A percentile compares a stretch with the other conserved stretches of the same genome.
phyloP scores from a whole-genome alignment of 2,329 filamentous ascomycete genomes.

The Cladosporium sp. region DNA sequence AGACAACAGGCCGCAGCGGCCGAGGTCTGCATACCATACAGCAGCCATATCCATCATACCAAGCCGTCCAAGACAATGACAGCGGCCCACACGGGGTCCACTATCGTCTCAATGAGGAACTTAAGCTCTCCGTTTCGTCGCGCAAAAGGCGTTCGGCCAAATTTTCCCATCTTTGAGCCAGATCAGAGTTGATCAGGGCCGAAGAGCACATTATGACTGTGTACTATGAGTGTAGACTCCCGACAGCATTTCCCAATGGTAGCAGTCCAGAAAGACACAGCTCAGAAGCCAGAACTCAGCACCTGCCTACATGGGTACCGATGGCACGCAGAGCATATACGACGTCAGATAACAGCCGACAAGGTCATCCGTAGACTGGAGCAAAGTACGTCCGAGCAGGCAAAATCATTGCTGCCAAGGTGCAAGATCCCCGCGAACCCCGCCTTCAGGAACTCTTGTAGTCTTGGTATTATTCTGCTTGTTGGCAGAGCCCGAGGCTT shows the following conservation, averaged over 20 bases:
- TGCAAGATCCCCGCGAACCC: background rate
- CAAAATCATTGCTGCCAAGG: background rate
- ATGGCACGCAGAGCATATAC: background rate
- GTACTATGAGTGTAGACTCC: background rate
- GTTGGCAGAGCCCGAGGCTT: background rate
- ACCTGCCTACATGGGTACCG: background rate
- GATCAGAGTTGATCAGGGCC: background rate
- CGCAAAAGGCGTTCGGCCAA: background rate
- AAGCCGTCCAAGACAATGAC: constrained; percentile 4
- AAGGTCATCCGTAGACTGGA: background rate
- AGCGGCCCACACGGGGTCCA: background rate
- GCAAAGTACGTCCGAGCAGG: background rate
- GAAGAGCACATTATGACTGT: background rate
- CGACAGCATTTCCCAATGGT: background rate
- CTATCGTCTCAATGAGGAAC: background rate
- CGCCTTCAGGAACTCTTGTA: constrained; percentile 6
- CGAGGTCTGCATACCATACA: background rate
- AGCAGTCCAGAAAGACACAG: background rate
- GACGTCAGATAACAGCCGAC: constrained; percentile 2
- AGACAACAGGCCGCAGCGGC: background rate
- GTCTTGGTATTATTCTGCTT: background rate
- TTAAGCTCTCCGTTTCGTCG: background rate
- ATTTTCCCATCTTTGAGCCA: background rate
- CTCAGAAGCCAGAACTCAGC: background rate
- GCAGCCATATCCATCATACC: background rate